Base-by-base conservation (phyloP, 192 early-diverging fungal species). In the Rhizoclosmatium globosum region DNA sequence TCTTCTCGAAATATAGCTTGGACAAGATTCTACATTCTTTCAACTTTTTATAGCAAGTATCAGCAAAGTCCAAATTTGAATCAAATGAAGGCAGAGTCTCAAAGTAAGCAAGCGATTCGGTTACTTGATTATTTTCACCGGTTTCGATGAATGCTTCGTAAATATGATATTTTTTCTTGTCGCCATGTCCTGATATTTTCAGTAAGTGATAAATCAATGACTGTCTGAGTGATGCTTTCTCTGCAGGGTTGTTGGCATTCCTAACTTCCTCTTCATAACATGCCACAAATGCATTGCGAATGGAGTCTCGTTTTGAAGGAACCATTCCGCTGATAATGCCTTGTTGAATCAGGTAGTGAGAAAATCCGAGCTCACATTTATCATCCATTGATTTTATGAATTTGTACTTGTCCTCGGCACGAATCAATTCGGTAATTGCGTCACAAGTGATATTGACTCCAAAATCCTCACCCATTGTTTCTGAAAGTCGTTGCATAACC, bases 111-210 rank as follows among this genome's bases (percentile, higher is more conserved):
- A 74, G 56, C 11, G 73, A 57, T 41, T 74, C 73, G 2, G 23
- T 64, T 0, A 39, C 17, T 7, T 58, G 73, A 44, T 46, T 47
- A 13, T n/a, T 45, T 64, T 74, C 73, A 2, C 50, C 73, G 58
- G 43, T 43, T 21, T 74, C 60, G 7, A 74, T 7, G 62, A 74
- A 74, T 2, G 73, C 73, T 74, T 74, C 45, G 60, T 74, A 74
- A 2, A 74, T 59, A 50, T 58, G 56, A 6, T 39, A 13, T 60
- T 46, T 42, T 38, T 74, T 74, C 46, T 58, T 60, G 31, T 74
- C 59, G 19, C 62, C 73, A 19, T 64, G 3, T 39, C 73, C 61
- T 15, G 15, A 4, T 19, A 60, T 13, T n/a, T 74, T 74, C 7
- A 44, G 3, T 59, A 74, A 74, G 38, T 48, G 47, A 44, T 21